Base-by-base conservation (phyloP, 2,329 filamentous ascomycete genomes). In the Aureobasidium uvarum region DNA sequence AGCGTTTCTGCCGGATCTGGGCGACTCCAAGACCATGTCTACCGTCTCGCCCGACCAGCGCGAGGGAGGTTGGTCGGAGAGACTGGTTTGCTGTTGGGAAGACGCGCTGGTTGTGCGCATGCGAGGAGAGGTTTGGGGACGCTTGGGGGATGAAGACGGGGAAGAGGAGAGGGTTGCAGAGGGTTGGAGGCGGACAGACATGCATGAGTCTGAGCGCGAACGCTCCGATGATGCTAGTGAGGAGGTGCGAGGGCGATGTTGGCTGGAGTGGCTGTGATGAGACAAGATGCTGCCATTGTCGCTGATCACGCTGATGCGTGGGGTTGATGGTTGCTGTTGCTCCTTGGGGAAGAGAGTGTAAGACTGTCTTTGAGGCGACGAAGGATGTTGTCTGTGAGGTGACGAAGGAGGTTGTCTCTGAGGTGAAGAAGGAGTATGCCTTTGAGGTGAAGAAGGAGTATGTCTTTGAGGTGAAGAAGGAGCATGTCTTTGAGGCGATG, bases 41-140 rank as follows among this genome's bases (percentile, higher is more conserved):
- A 59, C 43, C 4, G 52, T 65, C 7, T 65, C 63, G 23, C 52
- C 52, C 28, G 63, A 65, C 63, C 63, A 65, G 36, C 63, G 63
- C 18, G 63, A 59, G 3, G 63, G 63, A 1, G 52, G 52, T 23
- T 48, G 45, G 28, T 33, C 33, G 5, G 62, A 64, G 10, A 41
- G 8, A 5, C 43, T 41, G 43, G 36, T 48, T 39, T 56, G 52
- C 18, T 51, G 63, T 18, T 10, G 14, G 8, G 63, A 65, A 6
- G 63, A 39, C 5, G 54, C 50, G n/a, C 51, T 65, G 41, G 54
- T 31, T 3, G 63, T 58, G 20, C 58, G 58, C 43, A 51, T 51
- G 58, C 51, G 63, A 59, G 52, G 52, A 7, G 41, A 36, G 43
- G 63, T 65, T 58, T 64, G 39, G 45, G 46, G 59, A 14, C 46